These are phyloP conservation scores for Stemphylium vesicarium DNA, from an alignment of 2,329 filamentous ascomycete genomes.

Conservation along the genomic window DNA sequence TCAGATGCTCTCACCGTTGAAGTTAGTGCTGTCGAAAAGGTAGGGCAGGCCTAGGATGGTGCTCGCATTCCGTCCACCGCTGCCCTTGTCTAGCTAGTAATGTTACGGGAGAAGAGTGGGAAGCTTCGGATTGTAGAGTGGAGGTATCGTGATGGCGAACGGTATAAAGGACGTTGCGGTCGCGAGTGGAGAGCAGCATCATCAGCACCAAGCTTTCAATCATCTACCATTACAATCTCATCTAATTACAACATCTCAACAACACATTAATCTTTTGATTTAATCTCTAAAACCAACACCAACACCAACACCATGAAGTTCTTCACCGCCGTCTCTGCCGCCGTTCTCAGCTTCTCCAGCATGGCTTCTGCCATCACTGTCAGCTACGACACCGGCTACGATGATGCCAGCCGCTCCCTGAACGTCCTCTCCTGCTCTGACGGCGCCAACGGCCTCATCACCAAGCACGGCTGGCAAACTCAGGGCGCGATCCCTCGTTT, in stretches of 20 bases:
- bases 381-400: conserved; percentile 76
- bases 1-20: conserved; percentile 37
- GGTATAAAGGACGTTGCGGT: conserved; percentile 38
- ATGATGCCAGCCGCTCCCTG: conserved; percentile 63
- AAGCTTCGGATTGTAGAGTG: conserved; percentile 19
- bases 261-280: background rate
- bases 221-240: background rate
- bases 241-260: conserved; percentile 5
- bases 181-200: conserved; percentile 16
- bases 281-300: conserved; percentile 4
- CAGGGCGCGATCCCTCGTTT: conserved; percentile 55
- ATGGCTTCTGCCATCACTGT: conserved; percentile 56
- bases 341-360: conserved; percentile 36
- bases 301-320: conserved; percentile 43
- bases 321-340: conserved; percentile 30
- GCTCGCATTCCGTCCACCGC: conserved; percentile 31
- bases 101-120: conserved; percentile 27
- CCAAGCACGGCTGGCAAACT: conserved; percentile 63
- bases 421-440: conserved; percentile 69
- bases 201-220: conserved; percentile 18
- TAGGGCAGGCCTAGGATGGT: conserved; percentile 27
- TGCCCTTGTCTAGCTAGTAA: conserved; percentile 21
- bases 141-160: conserved; percentile 10
- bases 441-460: conserved; percentile 70
- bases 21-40: conserved; percentile 27